Conservation (phyloP, 108 stramenopile genomes). For the Craspedostauros australis region DNA sequence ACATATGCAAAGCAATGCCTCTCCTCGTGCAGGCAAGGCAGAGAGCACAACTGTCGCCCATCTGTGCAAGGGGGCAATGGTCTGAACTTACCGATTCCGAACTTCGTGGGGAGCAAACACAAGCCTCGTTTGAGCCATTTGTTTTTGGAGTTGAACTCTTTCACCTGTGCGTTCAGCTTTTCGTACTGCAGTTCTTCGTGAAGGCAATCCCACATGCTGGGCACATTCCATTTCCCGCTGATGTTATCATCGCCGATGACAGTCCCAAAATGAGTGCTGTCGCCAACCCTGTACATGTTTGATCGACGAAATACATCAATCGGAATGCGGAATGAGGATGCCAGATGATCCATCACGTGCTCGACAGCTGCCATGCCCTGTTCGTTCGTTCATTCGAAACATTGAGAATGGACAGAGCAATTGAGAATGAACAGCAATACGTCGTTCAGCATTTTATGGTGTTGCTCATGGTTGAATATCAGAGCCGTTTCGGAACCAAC, state of each 20-base stretch:
- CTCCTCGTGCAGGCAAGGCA: too few relatives aligned
- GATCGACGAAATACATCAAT: constrained; percentile 52
- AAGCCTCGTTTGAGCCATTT: constrained; percentile 86
- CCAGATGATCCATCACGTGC: constrained; percentile 90
- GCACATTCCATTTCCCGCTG: constrained; percentile 85
- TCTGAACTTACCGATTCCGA: too few relatives aligned
- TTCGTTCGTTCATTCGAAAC: constrained; percentile 16
- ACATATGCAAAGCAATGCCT: too few relatives aligned
- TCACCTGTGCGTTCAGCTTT: constrained; percentile 49
- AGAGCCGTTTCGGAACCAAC: too few relatives aligned
- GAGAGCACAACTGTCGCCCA: constrained; percentile 18
- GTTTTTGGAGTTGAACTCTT: constrained; percentile 76
- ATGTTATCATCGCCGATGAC: constrained; percentile 36
- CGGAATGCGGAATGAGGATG: constrained; percentile 48
- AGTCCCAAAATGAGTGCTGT: constrained; percentile 85
- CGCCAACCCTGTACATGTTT: constrained; percentile 79
- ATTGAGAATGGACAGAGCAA: not conserved
- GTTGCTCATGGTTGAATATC: too few relatives aligned
- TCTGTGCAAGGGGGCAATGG: constrained; percentile 79
- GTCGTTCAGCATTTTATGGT: too few relatives aligned
- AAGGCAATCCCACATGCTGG: constrained; percentile 68
- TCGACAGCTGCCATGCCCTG: constrained; percentile 83
- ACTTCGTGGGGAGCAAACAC: constrained; percentile 86
- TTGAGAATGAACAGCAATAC: constrained; percentile 6
- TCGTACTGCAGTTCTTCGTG: constrained; percentile 50